These are phyloP conservation scores for Babesia bovis DNA, from an alignment of 169 alveolate species.

Conservation along the genomic window DNA sequence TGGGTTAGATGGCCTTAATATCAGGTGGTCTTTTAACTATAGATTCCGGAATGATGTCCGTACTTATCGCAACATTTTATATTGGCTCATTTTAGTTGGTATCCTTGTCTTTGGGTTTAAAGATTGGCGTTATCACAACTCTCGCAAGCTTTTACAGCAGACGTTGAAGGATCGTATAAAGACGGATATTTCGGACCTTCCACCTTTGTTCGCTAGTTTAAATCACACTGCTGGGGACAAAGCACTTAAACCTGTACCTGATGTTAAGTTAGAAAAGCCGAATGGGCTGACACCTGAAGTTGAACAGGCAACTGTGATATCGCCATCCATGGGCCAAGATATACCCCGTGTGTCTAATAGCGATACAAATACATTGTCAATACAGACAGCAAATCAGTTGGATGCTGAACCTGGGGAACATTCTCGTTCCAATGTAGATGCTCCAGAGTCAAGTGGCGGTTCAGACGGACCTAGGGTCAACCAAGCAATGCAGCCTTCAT, in stretches of 20 bases:
- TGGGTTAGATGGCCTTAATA: background rate
- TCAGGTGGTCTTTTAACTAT: background rate
- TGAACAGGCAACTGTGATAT: background rate
- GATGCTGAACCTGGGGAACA: background rate
- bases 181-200: background rate
- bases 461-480: background rate
- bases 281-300: background rate
- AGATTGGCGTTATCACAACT: conserved; percentile 14
- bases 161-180: background rate
- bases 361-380: background rate
- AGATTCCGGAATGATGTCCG: background rate
- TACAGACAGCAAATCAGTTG: background rate
- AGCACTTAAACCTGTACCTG: background rate
- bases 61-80: background rate
- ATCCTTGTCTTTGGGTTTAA: conserved; percentile 1
- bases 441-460: background rate
- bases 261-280: background rate
- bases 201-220: background rate
- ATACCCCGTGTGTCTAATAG: background rate
- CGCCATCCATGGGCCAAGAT: background rate
- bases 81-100: conserved; percentile 3
- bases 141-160: conserved; percentile 14
- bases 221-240: background rate
- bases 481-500: background rate
- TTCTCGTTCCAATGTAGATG: background rate